A percentile compares a stretch with the other conserved stretches of the same genome.
Conservation (phyloP, 495 filamentous ascomycete genomes). For the Penicillium paxilli region DNA sequence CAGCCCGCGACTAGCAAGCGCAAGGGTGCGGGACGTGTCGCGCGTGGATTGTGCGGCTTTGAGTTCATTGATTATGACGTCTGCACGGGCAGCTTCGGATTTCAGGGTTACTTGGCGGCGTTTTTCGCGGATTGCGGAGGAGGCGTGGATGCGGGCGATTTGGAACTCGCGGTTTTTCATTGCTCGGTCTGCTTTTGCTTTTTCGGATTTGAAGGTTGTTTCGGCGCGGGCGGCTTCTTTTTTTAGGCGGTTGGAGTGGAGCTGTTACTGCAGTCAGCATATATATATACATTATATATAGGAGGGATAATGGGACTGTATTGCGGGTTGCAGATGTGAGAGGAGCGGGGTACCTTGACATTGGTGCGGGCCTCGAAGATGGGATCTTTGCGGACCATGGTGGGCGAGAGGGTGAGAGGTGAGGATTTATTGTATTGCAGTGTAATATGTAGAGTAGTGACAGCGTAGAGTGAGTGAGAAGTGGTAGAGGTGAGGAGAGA, state of each 20-base stretch:
- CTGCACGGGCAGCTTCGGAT: slow-evolving; percentile 47
- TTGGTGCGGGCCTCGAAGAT: slow-evolving; percentile 53
- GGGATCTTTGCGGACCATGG: slow-evolving; percentile 49
- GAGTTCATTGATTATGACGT: slow-evolving; percentile 52
- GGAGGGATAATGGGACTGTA: neutral
- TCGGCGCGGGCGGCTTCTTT: slow-evolving; percentile 49
- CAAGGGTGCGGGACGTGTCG: slow-evolving; percentile 47
- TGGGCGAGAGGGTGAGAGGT: slow-evolving; percentile 7
- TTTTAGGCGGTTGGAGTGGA: slow-evolving; percentile 49
- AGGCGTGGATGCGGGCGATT: slow-evolving; percentile 51
- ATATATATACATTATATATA: neutral
- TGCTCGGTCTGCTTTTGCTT: slow-evolving; percentile 49
- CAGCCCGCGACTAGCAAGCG: slow-evolving; percentile 42
- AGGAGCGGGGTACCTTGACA: slow-evolving; percentile 39
- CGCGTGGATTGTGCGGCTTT: slow-evolving; percentile 50
- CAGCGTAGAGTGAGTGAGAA: no score
- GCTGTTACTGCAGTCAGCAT: slow-evolving; percentile 15
- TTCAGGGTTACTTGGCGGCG: slow-evolving; percentile 45
- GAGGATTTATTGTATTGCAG: neutral
- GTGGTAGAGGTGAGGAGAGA: neutral
- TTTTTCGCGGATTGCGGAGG: slow-evolving; percentile 48
- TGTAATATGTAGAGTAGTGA: neutral
- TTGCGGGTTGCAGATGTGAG: neutral
- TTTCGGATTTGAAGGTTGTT: slow-evolving; percentile 48
- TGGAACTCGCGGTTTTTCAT: slow-evolving; percentile 53